Base-by-base conservation (phyloP, 2,329 filamentous ascomycete genomes). In the Cucurbitaria berberidis region DNA sequence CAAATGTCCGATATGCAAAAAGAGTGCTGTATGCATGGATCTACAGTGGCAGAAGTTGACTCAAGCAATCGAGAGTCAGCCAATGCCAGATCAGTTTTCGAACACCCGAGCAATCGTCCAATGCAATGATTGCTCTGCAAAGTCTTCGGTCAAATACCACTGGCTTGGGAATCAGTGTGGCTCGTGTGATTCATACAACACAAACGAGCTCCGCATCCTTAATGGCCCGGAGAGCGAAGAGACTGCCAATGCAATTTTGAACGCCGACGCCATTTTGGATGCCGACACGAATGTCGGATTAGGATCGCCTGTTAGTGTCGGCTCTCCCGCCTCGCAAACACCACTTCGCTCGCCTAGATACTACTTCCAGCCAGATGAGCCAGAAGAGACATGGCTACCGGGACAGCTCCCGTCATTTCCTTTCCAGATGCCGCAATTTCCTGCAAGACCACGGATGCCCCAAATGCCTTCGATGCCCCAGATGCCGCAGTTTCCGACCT, bases 11-110 rank as follows among this genome's bases (percentile, higher is more conserved):
- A 92, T 97, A 43, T 99, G 95, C 82, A 96, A 89, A 78, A 96
- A 95, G 76, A 96, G 90, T 60, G 89, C 96, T n/a, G 86, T 91
- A 62, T 98, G 98, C 70, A 99, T 99, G 93, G 93, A 97, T 70
- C 85, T 90, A 32, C 90, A 96, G 64, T 99, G 98, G 78, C 87
- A 91, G 43, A 95, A 95, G 63, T 78, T 98, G 29, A 93, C 97
- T 67, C 85, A 92, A 46, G 88, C 91, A 44, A 96, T 99, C 55
- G 84, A 89, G 60, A 83, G 84, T 39, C 95, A 99, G 71, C 95
- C 95, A 1, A 98, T 99, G 92, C 95, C 95, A 1, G 76, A 78
- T 55, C 90, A 96, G 59, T 96, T 93, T 67, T 82, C 80, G 55
- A 86, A 91, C 65, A 92, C 90, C 5, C 87, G 87, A 57, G 93